phyloP scores from a whole-genome alignment of 352 stramenopile species.

The Poterioochromonas sp. region DNA sequence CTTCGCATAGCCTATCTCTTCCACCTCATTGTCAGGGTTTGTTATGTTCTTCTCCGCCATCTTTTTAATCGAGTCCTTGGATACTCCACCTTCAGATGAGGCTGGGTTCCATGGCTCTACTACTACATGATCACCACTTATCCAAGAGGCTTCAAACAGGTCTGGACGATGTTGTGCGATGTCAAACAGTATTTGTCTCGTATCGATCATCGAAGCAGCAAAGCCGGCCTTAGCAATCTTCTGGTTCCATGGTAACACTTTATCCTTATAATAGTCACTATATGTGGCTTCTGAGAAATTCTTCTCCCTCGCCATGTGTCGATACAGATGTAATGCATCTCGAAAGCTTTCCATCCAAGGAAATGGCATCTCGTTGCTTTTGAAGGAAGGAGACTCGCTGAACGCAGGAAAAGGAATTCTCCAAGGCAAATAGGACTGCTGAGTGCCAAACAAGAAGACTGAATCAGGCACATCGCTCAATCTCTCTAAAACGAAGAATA shows the following conservation, averaged over 20 bases:
- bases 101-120: neutral
- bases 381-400: neutral
- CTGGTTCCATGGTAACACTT: neutral
- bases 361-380: neutral
- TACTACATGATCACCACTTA: neutral
- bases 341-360: neutral
- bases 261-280: neutral
- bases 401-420: slow-evolving; percentile 11
- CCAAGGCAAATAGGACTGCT: neutral
- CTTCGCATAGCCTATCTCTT: neutral
- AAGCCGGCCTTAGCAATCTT: neutral
- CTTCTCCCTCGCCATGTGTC: neutral
- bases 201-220: neutral
- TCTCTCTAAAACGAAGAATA: neutral
- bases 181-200: neutral
- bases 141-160: neutral
- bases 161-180: neutral
- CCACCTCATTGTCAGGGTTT: neutral
- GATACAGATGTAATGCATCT: neutral
- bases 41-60: neutral
- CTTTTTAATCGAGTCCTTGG: neutral
- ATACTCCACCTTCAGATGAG: neutral
- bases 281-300: neutral
- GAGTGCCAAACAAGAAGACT: neutral
- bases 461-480: neutral